These are phyloP conservation scores for Nyctanthes arbortristis DNA, from an alignment of 257 asterid genomes.

Conservation along the genomic window DNA sequence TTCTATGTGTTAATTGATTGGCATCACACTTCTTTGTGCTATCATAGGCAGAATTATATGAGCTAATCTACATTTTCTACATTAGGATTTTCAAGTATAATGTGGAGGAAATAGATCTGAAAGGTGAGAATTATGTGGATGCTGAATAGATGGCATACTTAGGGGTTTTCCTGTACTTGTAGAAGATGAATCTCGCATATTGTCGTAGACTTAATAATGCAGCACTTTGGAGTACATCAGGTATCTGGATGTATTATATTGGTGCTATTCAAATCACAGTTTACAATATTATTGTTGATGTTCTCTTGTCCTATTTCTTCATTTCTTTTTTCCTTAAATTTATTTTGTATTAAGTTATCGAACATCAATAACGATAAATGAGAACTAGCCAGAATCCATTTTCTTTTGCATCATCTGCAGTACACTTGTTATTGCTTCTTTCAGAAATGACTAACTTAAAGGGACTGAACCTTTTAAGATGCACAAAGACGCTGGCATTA, in stretches of 20 bases:
- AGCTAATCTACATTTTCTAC: conserved; percentile 29
- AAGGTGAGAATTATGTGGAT: conserved; percentile 70
- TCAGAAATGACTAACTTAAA: conserved; percentile 73
- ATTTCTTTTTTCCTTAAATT: neutral
- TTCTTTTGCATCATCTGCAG: conserved; percentile 20
- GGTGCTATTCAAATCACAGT: conserved; percentile 3
- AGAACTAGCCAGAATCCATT: conserved; percentile 4
- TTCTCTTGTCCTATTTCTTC: neutral
- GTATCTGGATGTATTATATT: conserved; percentile 33
- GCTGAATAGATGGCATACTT: conserved; percentile 99
- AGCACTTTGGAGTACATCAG: conserved; percentile 82
- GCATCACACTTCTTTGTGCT: conserved; percentile 17
- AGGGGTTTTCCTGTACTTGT: conserved; percentile 75
- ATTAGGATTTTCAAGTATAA: conserved; percentile 77
- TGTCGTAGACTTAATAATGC: conserved; percentile 75
- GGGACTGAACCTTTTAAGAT: conserved; percentile 81
- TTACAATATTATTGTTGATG: neutral
- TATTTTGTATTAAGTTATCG: conserved; percentile 15
- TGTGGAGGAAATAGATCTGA: conserved; percentile 66
- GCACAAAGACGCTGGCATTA: conserved; percentile 80
- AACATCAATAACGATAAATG: neutral
- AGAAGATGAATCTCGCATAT: conserved; percentile 60
- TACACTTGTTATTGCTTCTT: conserved; percentile 19
- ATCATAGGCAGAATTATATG: conserved; percentile 15
- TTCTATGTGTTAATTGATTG: neutral